Conservation (phyloP, 352 stramenopile genomes). For the Phytophthora agathidicida region DNA sequence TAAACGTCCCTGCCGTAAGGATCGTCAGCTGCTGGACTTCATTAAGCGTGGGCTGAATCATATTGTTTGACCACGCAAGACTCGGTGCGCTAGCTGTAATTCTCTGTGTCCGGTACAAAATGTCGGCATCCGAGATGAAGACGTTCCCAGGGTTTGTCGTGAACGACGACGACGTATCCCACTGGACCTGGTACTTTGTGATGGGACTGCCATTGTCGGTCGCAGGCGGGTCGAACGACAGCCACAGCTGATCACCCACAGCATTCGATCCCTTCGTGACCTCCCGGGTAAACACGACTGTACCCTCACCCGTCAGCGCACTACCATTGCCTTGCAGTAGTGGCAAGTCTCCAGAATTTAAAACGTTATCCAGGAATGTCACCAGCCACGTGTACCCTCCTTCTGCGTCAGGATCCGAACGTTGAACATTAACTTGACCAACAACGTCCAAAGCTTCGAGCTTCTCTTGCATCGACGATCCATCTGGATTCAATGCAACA, state of each 20-base stretch:
- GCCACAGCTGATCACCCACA: constrained; percentile 73
- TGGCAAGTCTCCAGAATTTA: constrained; percentile 69
- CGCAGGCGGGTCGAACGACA: constrained; percentile 72
- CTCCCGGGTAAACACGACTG: constrained; percentile 54
- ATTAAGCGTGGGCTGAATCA: constrained; percentile 20
- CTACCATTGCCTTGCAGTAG: constrained; percentile 44
- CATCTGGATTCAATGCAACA: constrained; percentile 44
- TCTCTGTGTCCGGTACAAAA: constrained; percentile 56
- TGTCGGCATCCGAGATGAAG: constrained; percentile 55
- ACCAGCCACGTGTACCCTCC: constrained; percentile 71
- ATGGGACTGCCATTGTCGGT: constrained; percentile 74
- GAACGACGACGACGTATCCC: constrained; percentile 68
- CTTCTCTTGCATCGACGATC: constrained; percentile 77
- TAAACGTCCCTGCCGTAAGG: constrained; percentile 39
- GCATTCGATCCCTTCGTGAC: constrained; percentile 74
- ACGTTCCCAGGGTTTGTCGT: constrained; percentile 51
- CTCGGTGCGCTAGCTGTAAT: constrained; percentile 60
- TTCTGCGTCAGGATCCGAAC: constrained; percentile 60
- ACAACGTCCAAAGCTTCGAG: constrained; percentile 63
- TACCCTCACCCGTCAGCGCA: constrained; percentile 45
- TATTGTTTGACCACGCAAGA: constrained; percentile 60
- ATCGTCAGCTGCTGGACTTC: constrained; percentile 65
- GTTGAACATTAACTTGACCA: constrained; percentile 48
- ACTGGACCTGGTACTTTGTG: constrained; percentile 66
- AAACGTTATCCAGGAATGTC: constrained; percentile 74